Evolutionary conservation across 371 early-diverging fungal species (phyloP).

Genomic region (Capillidium heterosporum): DNA sequence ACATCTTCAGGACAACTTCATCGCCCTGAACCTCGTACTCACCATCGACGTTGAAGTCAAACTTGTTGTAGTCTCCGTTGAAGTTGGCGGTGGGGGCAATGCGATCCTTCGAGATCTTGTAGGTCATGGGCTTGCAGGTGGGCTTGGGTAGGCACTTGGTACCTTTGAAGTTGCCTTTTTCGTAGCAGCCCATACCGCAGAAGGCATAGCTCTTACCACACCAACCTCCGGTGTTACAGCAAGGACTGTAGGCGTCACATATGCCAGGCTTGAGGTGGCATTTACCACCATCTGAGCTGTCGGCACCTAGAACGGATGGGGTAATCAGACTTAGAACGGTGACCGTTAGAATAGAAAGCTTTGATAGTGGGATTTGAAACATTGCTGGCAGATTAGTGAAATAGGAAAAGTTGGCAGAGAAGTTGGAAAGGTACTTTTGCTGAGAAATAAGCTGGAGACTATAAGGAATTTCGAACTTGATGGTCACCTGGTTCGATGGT

Average conservation of each 20-base stretch:
- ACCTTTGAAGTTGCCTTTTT: neutral
- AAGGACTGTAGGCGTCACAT: neutral
- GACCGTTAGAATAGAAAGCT: too few species aligned
- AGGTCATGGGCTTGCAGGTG: neutral
- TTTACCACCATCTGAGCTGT: neutral
- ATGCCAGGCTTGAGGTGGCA: neutral
- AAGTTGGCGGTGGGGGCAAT: neutral
- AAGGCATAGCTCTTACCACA: slow-evolving; percentile 2
- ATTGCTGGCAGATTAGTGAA: too few species aligned
- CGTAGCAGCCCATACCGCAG: neutral
- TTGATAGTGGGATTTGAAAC: too few species aligned
- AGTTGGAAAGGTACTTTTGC: too few species aligned
- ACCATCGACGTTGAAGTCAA: neutral
- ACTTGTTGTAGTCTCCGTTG: neutral
- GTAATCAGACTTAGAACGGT: neutral
- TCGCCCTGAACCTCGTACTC: neutral
- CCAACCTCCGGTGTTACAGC: slow-evolving; percentile 4
- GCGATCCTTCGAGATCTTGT: neutral
- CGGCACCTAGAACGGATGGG: neutral
- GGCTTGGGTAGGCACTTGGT: neutral
- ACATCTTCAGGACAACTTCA: slow-evolving; percentile 1
- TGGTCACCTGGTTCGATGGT: too few species aligned
- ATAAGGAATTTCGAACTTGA: too few species aligned
- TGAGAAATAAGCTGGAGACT: too few species aligned
- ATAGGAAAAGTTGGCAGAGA: too few species aligned